Evolutionary conservation across 2,329 filamentous ascomycete genomes (phyloP).

Genomic region (Penicillium sp.): DNA sequence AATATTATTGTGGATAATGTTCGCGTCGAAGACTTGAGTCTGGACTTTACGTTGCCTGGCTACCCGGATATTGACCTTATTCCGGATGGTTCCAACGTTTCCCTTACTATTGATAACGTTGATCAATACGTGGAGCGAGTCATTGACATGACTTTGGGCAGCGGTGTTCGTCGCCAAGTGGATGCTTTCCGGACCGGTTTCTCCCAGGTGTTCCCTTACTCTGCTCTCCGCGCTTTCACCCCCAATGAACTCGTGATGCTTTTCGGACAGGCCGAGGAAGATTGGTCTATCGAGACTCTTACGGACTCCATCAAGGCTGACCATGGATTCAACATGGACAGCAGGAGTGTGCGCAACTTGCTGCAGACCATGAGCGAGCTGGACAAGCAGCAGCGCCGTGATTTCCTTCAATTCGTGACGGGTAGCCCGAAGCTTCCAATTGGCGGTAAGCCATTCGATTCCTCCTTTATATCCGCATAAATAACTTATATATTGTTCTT

Average conservation of each 20-base stretch:
- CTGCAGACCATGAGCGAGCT: conserved; percentile 94
- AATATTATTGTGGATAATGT: conserved; percentile 73
- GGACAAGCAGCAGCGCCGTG: conserved; percentile 69
- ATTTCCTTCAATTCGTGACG: conserved; percentile 96
- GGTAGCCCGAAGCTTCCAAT: conserved; percentile 98
- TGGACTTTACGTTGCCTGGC: conserved; percentile 94
- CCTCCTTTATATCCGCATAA: not conserved
- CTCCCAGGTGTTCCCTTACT: conserved; percentile 93
- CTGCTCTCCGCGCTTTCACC: conserved; percentile 87
- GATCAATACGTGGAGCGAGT: conserved; percentile 83
- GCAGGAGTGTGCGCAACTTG: conserved; percentile 88
- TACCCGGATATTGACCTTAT: conserved; percentile 83
- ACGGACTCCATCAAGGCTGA: conserved; percentile 99
- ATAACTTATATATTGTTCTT: conserved; percentile 6
- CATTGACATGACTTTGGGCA: conserved; percentile 86
- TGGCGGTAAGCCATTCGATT: conserved; percentile 66
- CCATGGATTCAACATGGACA: conserved; percentile 98
- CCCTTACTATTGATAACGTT: conserved; percentile 89
- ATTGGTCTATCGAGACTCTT: conserved; percentile 95
- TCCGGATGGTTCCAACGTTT: conserved; percentile 68
- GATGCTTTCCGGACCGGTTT: conserved; percentile 90
- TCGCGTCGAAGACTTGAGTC: conserved; percentile 77
- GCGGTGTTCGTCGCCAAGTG: conserved; percentile 81
- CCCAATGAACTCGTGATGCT: conserved; percentile 92
- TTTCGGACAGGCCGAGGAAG: conserved; percentile 88